Percentiles rank a stretch among this genome's conserved stretches.
Evolutionary conservation across 2,329 filamentous ascomycete genomes (phyloP).

Genomic region (Monosporascus sp.): DNA sequence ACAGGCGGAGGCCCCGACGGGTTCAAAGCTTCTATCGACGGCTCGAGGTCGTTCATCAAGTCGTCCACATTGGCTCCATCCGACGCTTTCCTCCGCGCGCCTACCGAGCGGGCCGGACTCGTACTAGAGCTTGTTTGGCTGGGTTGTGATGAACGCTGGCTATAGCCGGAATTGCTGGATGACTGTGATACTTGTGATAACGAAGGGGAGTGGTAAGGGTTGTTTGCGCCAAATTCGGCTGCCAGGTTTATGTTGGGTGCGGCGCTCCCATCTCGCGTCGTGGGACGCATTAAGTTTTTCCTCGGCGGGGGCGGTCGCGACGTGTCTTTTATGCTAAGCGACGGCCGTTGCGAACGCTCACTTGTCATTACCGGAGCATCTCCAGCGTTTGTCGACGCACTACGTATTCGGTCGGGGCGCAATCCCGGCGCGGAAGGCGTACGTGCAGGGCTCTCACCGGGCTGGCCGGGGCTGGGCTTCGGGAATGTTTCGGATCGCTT

Average conservation of each 20-base stretch:
- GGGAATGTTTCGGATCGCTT: conserved; percentile 52
- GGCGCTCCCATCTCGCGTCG: conserved; percentile 31
- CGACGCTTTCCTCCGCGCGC: conserved; percentile 33
- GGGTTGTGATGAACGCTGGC: conserved; percentile 35
- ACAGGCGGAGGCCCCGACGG: conserved; percentile 23
- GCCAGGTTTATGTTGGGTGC: conserved; percentile 48
- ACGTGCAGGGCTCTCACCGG: conserved; percentile 33
- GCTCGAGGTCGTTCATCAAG: conserved; percentile 52
- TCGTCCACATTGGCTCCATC: conserved; percentile 38
- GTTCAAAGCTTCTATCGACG: conserved; percentile 39
- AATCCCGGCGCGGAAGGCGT: conserved; percentile 44
- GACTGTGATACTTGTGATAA: conserved; percentile 61
- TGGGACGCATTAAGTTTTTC: conserved; percentile 40
- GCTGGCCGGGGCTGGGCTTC: conserved; percentile 23
- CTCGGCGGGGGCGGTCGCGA: conserved; percentile 49
- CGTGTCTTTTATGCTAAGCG: conserved; percentile 42
- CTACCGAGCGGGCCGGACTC: conserved; percentile 44
- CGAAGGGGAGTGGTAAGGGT: conserved; percentile 59
- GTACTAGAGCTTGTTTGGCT: conserved; percentile 59
- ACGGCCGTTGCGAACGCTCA: conserved; percentile 32
- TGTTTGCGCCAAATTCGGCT: conserved; percentile 55
- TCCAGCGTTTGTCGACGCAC: conserved; percentile 17
- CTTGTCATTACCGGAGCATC: conserved; percentile 17
- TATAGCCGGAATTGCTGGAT: conserved; percentile 58
- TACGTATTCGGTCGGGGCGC: conserved; percentile 33